Evolutionary conservation across 306 rosid species (phyloP), one percentile per base, ranked within the genome.

Genomic region (Neltuma alba): DNA sequence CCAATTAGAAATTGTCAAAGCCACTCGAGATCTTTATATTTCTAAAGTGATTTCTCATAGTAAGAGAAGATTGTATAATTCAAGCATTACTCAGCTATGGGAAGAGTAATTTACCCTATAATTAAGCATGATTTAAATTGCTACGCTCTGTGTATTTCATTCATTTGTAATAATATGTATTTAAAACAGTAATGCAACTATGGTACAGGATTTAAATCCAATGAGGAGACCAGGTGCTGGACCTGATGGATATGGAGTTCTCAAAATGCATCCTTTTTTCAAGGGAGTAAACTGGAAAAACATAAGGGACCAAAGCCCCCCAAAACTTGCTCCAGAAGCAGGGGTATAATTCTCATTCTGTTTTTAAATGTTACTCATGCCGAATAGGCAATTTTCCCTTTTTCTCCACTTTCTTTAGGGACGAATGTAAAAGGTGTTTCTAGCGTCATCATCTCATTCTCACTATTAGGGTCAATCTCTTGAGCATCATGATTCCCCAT

Each of bases 141-240:
- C 62, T 72, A 33, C 58, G 67, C 64, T 60, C 3, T 77, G 0
- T 21, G 33, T 12, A 67, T 79, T 61, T 20, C 69, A 23, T 63
- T 83, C 52, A 62, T 68, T 82, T 75, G 42, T 36, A 30, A 71
- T 37, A 11, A 36, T n/a, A n/a, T 73, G 76, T 45, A 70, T 74
- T 75, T 65, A 57, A 67, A 28, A 42, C 44, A 42, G 50, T 54
- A 1, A 23, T 78, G 58, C 44, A 54, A 72, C 60, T 76, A 57
- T 78, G 79, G 31, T 90, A 74, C 88, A 96, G 98, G 99, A 96
- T 86, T 86, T 88, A 79, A 98, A 96, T 78, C 96, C 99, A 48
- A 76, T 81, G 80, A 87, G 88, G 83, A 88, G 99, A 85, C 99
- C 96, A 3, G 99, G 98, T 50, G 96, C 97, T 18, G 97, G 99